A percentile compares a stretch with the other conserved stretches of the same genome.
Evolutionary conservation across 805 yeast species (phyloP).

Genomic region (Pichia eremophila): DNA sequence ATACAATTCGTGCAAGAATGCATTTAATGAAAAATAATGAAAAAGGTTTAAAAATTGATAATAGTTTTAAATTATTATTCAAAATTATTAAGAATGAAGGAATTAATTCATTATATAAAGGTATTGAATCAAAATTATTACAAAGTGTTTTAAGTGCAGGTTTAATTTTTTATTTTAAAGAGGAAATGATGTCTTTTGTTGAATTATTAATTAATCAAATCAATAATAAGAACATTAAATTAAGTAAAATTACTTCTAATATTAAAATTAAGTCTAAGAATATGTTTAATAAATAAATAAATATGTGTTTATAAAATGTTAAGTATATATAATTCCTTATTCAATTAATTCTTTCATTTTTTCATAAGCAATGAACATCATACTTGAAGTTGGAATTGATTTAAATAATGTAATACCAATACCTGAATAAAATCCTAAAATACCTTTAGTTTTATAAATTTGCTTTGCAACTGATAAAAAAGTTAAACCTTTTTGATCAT

Average conservation of each 20-base stretch:
- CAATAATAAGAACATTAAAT: background rate
- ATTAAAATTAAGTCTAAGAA: no score
- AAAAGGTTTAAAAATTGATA: conserved; percentile 20
- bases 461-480: conserved; percentile 30
- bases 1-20: conserved; percentile 83
- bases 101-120: conserved; percentile 66
- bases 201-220: background rate
- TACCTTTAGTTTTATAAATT: conserved; percentile 46
- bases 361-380: conserved; percentile 76
- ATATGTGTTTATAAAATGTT: no score
- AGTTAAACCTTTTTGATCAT: conserved; percentile 15
- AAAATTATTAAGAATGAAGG: conserved; percentile 66
- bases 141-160: conserved; percentile 88
- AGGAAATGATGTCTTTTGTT: conserved; percentile 45
- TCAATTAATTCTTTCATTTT: conserved; percentile 32
- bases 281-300: background rate
- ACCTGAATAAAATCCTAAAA: conserved; percentile 72
- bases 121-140: conserved; percentile 66
- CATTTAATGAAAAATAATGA: conserved; percentile 41
- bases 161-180: conserved; percentile 82
- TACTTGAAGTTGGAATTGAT: conserved; percentile 85
- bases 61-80: conserved; percentile 35
- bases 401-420: conserved; percentile 71
- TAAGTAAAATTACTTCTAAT: background rate
- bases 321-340: background rate